phyloP scores from a whole-genome alignment of 2,329 filamentous ascomycete genomes.

The Nothophoma quercina region DNA sequence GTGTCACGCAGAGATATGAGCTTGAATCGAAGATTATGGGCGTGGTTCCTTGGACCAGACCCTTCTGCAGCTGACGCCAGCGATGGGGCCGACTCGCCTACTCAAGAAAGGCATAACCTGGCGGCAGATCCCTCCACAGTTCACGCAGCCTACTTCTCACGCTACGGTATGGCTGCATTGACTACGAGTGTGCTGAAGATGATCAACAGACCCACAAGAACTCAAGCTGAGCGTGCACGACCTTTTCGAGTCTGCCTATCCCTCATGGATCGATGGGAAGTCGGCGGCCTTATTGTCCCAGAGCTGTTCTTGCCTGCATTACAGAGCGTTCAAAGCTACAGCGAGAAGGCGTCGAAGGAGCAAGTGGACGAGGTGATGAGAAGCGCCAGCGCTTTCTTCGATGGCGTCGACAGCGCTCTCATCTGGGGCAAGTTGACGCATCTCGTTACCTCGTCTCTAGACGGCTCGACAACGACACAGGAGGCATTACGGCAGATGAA shows the following conservation, averaged over 20 bases:
- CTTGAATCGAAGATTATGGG: conserved; percentile 91
- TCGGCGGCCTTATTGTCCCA: conserved; percentile 87
- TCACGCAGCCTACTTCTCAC: conserved; percentile 76
- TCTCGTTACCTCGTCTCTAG: conserved; percentile 62
- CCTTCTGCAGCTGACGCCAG: conserved; percentile 51
- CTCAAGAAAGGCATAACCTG: conserved; percentile 61
- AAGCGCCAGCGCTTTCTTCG: conserved; percentile 95
- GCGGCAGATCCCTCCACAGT: conserved; percentile 49
- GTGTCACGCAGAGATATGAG: conserved; percentile 95
- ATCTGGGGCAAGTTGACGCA: conserved; percentile 86
- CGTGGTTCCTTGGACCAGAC: conserved; percentile 90
- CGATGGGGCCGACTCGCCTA: conserved; percentile 46
- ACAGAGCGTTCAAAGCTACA: conserved; percentile 78
- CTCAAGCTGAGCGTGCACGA: conserved; percentile 74
- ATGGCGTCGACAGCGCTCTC: conserved; percentile 91
- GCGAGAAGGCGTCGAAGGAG: conserved; percentile 68
- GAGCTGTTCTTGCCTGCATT: conserved; percentile 88
- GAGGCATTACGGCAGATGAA: conserved; percentile 69
- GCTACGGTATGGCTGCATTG: conserved; percentile 77
- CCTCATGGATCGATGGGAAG: conserved; percentile 98
- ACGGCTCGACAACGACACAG: conserved; percentile 21
- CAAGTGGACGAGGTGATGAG: conserved; percentile 87
- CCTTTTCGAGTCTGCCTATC: conserved; percentile 94
- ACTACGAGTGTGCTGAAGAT: conserved; percentile 78
- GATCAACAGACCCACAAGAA: conserved; percentile 66